Base-by-base conservation (phyloP, 805 yeast genomes). In the Cyberlindnera lachancei region DNA sequence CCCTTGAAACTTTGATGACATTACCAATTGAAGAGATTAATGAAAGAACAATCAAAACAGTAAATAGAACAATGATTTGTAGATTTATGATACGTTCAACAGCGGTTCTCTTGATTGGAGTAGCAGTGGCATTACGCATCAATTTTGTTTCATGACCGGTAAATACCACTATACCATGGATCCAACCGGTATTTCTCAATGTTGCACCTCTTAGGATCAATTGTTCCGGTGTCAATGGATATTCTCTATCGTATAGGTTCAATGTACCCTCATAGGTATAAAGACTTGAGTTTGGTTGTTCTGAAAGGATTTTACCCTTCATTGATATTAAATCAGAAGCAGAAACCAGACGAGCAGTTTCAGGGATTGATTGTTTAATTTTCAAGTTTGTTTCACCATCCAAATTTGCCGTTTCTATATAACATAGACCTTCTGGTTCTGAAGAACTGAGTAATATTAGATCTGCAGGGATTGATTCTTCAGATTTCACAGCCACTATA, bases 121-220 rank as follows among this genome's bases (percentile, higher is more conserved):
- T 79, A 2, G 98, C 96, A 3, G 97, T 88, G 14, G 99, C 98
- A 61, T 92, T 92, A 54, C 98, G 75, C 97, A 92, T 90, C 44
- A 92, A 67, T 52, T 92, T 92, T 0, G 99, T 92, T 60, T 92
- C 98, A 55, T 94, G 99, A 15, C 99, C 99, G 0, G 99, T 92
- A 55, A 90, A 92, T 1, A 92, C 75, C 2, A 85, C 96, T 31
- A 86, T 68, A 15, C 98, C 99, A 47, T 84, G 84, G 26, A 92
- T 75, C 96, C 96, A 92, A 26, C 78, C 83, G 0, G 99, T 94
- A 52, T 92, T 92, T 58, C 96, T 71, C 41, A 92, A 65, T 4
- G 92, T 86, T 5, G 99, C 98, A 40, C 99, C 99, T 61, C 99
- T 74, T 36, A 92, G 66, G 25, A 94, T 64, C 63, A 94, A 60